phyloP scores from a whole-genome alignment of 768 basidiomycete genomes.

The Podaxis sp. region DNA sequence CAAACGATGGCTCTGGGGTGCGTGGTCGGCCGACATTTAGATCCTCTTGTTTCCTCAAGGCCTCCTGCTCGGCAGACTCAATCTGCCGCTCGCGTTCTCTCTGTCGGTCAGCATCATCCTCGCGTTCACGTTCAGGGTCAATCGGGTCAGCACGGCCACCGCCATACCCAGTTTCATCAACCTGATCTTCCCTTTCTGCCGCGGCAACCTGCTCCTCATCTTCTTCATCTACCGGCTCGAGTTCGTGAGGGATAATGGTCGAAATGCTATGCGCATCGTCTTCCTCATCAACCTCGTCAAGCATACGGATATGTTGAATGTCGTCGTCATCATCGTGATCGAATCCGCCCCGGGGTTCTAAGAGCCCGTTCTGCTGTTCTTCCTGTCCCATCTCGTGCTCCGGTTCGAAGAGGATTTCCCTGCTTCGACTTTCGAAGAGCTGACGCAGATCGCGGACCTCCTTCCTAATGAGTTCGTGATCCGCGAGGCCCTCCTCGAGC shows the following conservation, averaged over 20 bases:
- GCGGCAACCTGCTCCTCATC: constrained; percentile 57
- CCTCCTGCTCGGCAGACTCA: constrained; percentile 45
- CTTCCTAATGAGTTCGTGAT: constrained; percentile 80
- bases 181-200: constrained; percentile 24
- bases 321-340: constrained; percentile 35
- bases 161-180: constrained; percentile 17
- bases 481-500: constrained; percentile 76
- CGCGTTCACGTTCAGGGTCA: constrained; percentile 11
- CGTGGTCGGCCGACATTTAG: constrained; percentile 58
- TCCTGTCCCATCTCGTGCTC: constrained; percentile 12
- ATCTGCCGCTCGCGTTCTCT: constrained; percentile 30
- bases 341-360: constrained; percentile 28
- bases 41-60: constrained; percentile 39
- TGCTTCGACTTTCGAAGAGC: constrained; percentile 65
- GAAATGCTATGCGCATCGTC: constrained; percentile 72
- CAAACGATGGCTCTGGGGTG: constrained; percentile 71
- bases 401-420: constrained; percentile 35
- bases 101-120: constrained; percentile 2
- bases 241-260: constrained; percentile 68
- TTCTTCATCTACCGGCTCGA: constrained; percentile 75
- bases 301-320: constrained; percentile 14
- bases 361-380: constrained; percentile 12
- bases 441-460: constrained; percentile 77
- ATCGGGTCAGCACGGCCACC: constrained; percentile 13
- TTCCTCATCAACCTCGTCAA: constrained; percentile 40